Evolutionary conservation across 1,139 yeast genomes (phyloP).

Genomic region (Hansenula anomala): DNA sequence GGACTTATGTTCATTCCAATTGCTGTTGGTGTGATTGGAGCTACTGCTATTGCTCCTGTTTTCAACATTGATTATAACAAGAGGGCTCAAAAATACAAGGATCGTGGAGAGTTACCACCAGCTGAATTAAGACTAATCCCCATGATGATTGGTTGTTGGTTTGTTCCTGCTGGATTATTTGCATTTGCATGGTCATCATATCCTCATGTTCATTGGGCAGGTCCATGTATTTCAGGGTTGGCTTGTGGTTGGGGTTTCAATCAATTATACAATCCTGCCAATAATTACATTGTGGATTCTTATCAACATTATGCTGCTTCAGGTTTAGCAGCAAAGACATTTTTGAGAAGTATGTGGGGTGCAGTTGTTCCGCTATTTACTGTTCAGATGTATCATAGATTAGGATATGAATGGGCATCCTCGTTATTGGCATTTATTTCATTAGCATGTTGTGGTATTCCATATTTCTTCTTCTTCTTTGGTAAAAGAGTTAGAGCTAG

Average conservation of each 20-base stretch:
- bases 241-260: conserved; percentile 61
- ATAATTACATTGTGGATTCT: conserved; percentile 65
- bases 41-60: conserved; percentile 48
- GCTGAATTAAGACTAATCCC: conserved; percentile 58
- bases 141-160: conserved; percentile 62
- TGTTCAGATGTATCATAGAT: conserved; percentile 66
- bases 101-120: conserved; percentile 52
- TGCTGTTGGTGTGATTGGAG: conserved; percentile 57
- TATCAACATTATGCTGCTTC: conserved; percentile 71
- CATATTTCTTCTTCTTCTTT: conserved; percentile 46
- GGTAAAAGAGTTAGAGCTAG: conserved; percentile 51
- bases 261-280: conserved; percentile 59
- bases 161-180: conserved; percentile 52
- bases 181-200: conserved; percentile 63
- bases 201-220: conserved; percentile 54
- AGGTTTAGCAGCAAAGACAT: conserved; percentile 63
- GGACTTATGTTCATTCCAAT: conserved; percentile 72
- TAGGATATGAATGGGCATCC: conserved; percentile 74
- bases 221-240: conserved; percentile 57
- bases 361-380: conserved; percentile 72
- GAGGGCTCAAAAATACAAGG: conserved; percentile 44
- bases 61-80: conserved; percentile 55
- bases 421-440: conserved; percentile 61
- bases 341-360: conserved; percentile 67
- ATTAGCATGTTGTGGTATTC: conserved; percentile 59